Evolutionary conservation across 129 eudicot species (phyloP).

Genomic region (Deinandra increscens): DNA sequence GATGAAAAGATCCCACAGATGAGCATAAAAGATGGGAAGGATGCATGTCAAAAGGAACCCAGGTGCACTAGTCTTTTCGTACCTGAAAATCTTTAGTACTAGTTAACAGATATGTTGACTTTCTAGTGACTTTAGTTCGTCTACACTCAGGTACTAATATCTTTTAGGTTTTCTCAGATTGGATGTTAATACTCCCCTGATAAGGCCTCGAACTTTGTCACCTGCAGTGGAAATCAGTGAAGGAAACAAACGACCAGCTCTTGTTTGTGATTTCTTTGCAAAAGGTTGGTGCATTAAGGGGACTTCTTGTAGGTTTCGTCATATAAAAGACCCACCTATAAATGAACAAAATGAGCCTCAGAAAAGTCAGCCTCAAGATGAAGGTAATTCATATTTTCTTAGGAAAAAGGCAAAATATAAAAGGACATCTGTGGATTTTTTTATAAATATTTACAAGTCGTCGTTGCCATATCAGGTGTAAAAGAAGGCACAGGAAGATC

Average conservation of each 20-base stretch:
- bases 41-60: slow-evolving; percentile 35
- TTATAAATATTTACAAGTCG: slow-evolving; percentile 23
- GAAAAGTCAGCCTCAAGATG: slow-evolving; percentile 36
- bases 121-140: slow-evolving; percentile 18
- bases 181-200: slow-evolving; percentile 40
- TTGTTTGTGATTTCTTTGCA: slow-evolving; percentile 67
- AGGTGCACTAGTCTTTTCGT: slow-evolving; percentile 38
- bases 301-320: slow-evolving; percentile 83
- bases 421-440: neutral
- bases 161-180: slow-evolving; percentile 56
- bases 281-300: slow-evolving; percentile 99
- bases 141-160: slow-evolving; percentile 37
- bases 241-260: slow-evolving; percentile 55
- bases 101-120: slow-evolving; percentile 18
- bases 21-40: slow-evolving; percentile 33
- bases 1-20: slow-evolving; percentile 31
- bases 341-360: slow-evolving; percentile 34
- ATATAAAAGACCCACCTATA: slow-evolving; percentile 34
- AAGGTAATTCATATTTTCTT: slow-evolving; percentile 43
- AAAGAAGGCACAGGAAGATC: slow-evolving; percentile 25
- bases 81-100: slow-evolving; percentile 2
- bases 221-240: slow-evolving; percentile 43
- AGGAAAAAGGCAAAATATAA: slow-evolving; percentile 18
- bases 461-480: slow-evolving; percentile 41
- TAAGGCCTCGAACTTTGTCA: slow-evolving; percentile 57